Evolutionary conservation across 331 rosid species (phyloP), one percentile per base, ranked within the genome.

Genomic region (Dryas integrifolia): DNA sequence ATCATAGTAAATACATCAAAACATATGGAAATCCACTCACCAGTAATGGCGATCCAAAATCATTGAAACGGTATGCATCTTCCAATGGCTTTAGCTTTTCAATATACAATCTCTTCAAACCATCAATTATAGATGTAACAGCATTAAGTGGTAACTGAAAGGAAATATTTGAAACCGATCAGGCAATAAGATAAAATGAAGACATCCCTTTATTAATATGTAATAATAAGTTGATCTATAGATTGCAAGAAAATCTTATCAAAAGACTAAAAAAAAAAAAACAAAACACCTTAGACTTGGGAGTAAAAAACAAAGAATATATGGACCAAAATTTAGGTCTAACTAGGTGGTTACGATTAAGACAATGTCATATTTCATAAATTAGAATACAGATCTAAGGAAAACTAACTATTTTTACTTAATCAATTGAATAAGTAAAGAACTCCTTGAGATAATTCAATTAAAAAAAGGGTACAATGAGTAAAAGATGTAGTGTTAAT

Each of bases 1-100:
- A 38, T n/a, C 6, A 30, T 64, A 39, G 24, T 11, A 47, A 80
- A 59, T 13, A 38, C 44, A 51, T 24, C 3, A 68, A 40, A 69
- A 15, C 9, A 52, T 38, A 5, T 46, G 39, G 46, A 58, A 70
- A 24, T 53, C 39, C 21, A 82, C 96, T 89, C 69, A 95, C 99
- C 92, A 92, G 75, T 11, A 69, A 56, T 3, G 97, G 97, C 63
- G 92, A 85, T n/a, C 16, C 96, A 80, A 95, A 95, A 86, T 95
- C 99, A 76, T 95, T 83, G 72, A 82, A 95, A 59, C 81, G 88
- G 64, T 95, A 95, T 5, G 96, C 14, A 45, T 67, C 77, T 87
- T 95, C 99, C 84, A 95, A 41, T 1, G 97, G 99, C 88, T 89
- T 89, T 9, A 95, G 83, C 80, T 88, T 89, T 82, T 92, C 93